Percentiles rank a stretch among this genome's conserved stretches.
Conservation (phyloP, 306 rosid genomes). For the Medicago ruthenica region DNA sequence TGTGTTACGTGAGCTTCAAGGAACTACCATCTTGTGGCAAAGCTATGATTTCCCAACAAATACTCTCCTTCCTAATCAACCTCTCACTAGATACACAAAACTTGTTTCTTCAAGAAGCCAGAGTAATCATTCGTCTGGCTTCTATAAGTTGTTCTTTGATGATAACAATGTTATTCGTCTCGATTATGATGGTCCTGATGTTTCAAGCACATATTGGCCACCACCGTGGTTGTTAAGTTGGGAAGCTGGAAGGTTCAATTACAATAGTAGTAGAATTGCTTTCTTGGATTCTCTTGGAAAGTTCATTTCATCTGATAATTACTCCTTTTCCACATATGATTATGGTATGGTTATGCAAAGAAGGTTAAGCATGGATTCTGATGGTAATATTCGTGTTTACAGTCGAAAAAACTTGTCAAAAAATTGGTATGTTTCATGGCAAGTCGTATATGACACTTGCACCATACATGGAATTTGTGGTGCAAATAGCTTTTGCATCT, state of each 20-base stretch:
- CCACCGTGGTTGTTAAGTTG: background rate
- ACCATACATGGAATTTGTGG: constrained; percentile 48
- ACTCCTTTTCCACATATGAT: constrained; percentile 24
- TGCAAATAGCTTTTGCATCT: constrained; percentile 37
- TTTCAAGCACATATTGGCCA: constrained; percentile 47
- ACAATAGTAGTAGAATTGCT: constrained; percentile 32
- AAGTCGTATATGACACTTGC: constrained; percentile 26
- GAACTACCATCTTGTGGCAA: constrained; percentile 44
- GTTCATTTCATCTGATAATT: constrained; percentile 25
- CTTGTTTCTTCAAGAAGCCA: constrained; percentile 45
- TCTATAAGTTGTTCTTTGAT: constrained; percentile 41
- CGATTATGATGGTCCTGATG: constrained; percentile 32
- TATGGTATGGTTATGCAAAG: constrained; percentile 41
- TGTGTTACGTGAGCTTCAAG: constrained; percentile 35
- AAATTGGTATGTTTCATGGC: constrained; percentile 49
- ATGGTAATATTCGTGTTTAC: constrained; percentile 50
- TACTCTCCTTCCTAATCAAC: constrained; percentile 57
- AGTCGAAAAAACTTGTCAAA: background rate
- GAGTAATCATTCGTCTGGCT: constrained; percentile 41
- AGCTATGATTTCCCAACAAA: constrained; percentile 56
- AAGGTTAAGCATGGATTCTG: constrained; percentile 40
- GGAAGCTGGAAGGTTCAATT: constrained; percentile 17
- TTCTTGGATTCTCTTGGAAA: constrained; percentile 27
- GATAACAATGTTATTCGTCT: constrained; percentile 41
- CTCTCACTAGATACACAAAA: constrained; percentile 29